phyloP scores from a whole-genome alignment of 208 protist species.

The Giardia muris region DNA sequence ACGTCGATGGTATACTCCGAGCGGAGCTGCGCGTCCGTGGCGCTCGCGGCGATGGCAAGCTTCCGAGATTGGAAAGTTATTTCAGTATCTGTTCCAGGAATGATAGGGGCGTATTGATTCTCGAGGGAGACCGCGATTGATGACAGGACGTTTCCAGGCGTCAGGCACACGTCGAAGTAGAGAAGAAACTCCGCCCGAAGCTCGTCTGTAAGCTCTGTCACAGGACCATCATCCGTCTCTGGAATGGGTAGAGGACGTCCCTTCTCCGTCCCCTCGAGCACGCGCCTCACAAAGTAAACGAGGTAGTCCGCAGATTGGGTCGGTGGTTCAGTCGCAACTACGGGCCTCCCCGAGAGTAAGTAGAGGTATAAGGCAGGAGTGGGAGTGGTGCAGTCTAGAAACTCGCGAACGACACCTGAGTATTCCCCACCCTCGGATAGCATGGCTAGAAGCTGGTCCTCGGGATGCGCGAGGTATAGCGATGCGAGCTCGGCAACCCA shows the following conservation, averaged over 20 bases:
- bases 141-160: background rate
- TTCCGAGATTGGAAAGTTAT: slow-evolving; percentile 14
- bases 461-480: background rate
- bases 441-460: background rate
- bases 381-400: background rate
- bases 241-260: background rate
- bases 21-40: slow-evolving; percentile 63
- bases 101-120: background rate
- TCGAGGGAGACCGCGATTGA: background rate
- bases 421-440: background rate
- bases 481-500: background rate
- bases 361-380: background rate
- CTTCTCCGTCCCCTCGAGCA: background rate
- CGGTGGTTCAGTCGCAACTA: background rate
- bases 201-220: background rate
- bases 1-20: slow-evolving; percentile 56
- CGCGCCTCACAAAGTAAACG: background rate
- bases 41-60: slow-evolving; percentile 53
- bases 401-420: background rate
- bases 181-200: background rate
- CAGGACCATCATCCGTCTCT: background rate
- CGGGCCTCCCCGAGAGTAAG: background rate
- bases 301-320: background rate
- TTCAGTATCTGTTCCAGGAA: background rate
- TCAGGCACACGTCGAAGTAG: background rate